Conservation (phyloP, 768 basidiomycete species). For the Asterophora lycoperdoides region DNA sequence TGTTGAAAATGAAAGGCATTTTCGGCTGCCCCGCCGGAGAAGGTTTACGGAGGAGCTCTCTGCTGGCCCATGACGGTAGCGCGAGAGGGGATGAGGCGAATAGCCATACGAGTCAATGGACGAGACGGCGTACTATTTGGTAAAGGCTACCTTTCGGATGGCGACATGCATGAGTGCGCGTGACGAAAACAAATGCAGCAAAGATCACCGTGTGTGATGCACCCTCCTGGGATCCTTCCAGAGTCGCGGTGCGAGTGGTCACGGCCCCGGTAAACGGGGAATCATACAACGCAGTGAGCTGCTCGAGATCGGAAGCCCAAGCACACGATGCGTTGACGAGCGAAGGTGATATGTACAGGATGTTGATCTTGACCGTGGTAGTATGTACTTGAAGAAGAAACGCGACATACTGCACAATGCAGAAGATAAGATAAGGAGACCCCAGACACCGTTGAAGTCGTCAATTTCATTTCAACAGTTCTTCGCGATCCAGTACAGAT, state of each 20-base stretch:
- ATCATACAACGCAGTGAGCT: conserved; percentile 63
- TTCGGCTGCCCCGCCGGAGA: conserved; percentile 17
- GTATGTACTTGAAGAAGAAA: not conserved
- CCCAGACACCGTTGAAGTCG: conserved; percentile 13
- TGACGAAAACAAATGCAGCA: conserved; percentile 5
- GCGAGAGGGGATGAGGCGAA: conserved; percentile 68
- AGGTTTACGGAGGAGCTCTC: conserved; percentile 39
- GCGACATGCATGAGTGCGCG: conserved; percentile 3
- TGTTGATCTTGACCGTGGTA: conserved; percentile 55
- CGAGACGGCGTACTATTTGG: conserved; percentile 41
- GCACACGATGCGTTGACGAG: conserved; percentile 77
- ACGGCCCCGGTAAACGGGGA: conserved; percentile 72
- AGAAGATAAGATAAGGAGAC: conserved; percentile 18
- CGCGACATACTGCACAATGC: conserved; percentile 3
- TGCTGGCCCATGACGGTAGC: conserved; percentile 61
- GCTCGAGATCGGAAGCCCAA: conserved; percentile 69
- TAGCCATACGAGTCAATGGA: conserved; percentile 87
- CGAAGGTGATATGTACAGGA: conserved; percentile 54
- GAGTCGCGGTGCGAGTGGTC: conserved; percentile 73
- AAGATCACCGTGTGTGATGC: conserved; percentile 51
- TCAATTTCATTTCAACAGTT: conserved; percentile 56
- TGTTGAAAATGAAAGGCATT: conserved; percentile 73
- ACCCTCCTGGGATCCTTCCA: conserved; percentile 67
- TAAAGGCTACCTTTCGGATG: conserved; percentile 55
- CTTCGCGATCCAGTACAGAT: conserved; percentile 90